phyloP scores from a whole-genome alignment of 2,329 filamentous ascomycete genomes.

The Ophiocordyceps camponoti-floridani region DNA sequence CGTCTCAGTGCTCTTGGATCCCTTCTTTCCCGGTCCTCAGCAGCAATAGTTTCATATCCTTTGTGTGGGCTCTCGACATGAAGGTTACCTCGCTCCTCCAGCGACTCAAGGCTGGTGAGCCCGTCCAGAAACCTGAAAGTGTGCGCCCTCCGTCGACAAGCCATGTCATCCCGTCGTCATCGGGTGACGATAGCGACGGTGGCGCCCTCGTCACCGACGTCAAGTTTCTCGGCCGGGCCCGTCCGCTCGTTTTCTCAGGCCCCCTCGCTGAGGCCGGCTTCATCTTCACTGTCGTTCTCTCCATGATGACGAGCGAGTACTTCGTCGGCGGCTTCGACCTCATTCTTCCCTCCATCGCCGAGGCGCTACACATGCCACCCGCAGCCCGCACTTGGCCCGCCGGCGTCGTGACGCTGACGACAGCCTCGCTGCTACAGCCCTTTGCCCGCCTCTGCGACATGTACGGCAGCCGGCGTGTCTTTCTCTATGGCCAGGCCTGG shows the following conservation, averaged over 20 bases:
- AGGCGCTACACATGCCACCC: constrained; percentile 44
- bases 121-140: no score
- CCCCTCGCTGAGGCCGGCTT: constrained; percentile 41
- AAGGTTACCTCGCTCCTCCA: no score
- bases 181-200: not conserved
- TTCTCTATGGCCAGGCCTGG: constrained; percentile 43
- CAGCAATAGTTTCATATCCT: no score
- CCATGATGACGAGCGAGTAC: constrained; percentile 52
- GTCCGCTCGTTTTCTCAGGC: constrained; percentile 36
- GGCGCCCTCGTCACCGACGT: constrained; percentile 13
- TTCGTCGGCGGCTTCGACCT: constrained; percentile 63
- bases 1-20: no score
- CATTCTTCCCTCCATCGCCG: constrained; percentile 47
- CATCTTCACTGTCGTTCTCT: constrained; percentile 41
- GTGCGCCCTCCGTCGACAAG: not conserved
- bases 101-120: no score
- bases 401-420: constrained; percentile 40
- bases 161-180: not conserved
- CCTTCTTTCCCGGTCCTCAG: no score
- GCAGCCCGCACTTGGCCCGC: constrained; percentile 45
- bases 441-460: constrained; percentile 44
- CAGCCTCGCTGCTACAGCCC: constrained; percentile 41
- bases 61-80: no score
- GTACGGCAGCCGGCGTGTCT: constrained; percentile 43
- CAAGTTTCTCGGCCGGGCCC: constrained; percentile 42